Evolutionary conservation across 495 filamentous ascomycete species (phyloP), one percentile per base, ranked within the genome.

Genomic region (Bryoglossum gracile): DNA sequence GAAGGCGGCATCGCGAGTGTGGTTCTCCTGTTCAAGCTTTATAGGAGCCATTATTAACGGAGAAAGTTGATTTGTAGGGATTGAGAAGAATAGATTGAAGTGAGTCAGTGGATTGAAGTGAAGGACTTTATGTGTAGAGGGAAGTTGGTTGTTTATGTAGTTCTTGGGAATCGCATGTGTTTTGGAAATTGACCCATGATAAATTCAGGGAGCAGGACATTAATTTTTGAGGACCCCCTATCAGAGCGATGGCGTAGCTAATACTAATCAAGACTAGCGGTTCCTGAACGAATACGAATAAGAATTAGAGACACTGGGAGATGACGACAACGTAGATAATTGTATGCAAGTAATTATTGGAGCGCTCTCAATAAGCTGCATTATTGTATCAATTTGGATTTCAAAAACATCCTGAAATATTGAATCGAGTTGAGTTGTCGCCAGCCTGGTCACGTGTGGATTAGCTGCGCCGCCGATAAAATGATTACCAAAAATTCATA

Each of bases 1-100:
- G 74, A 98, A 98, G 44, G 78, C 86, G 22, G 90, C 88, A 87
- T 98, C 92, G 56, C 94, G 89, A 56, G 64, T 58, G 62, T 87
- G 83, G 66, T 98, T 81, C 69, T 98, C 86, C 55, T 74, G 68
- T 75, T 98, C 91, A 53, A 98, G 81, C 48, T 76, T 73, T 47
- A 77, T 62, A 46, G 82, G 74, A 56, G 85, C 72, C 84, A 91
- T 94, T 59, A 65, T 77, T 57, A 32, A 21, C 24, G 26, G 24
- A 16, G 11, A 23, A 14, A 10, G 24, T 34, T 24, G 10, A 35
- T 21, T 44, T 26, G 3, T 26, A 30, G 26, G 26, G 6, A 30
- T 6, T 30, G 5, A 30, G 13, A 30, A 30, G 26, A 30, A 30
- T 30, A 13, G 13, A 30, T 5, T 30, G 17, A 22, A 33, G n/a